These are phyloP conservation scores for Xylogone sp. DNA, from an alignment of 2,329 filamentous ascomycete genomes.

Conservation along the genomic window DNA sequence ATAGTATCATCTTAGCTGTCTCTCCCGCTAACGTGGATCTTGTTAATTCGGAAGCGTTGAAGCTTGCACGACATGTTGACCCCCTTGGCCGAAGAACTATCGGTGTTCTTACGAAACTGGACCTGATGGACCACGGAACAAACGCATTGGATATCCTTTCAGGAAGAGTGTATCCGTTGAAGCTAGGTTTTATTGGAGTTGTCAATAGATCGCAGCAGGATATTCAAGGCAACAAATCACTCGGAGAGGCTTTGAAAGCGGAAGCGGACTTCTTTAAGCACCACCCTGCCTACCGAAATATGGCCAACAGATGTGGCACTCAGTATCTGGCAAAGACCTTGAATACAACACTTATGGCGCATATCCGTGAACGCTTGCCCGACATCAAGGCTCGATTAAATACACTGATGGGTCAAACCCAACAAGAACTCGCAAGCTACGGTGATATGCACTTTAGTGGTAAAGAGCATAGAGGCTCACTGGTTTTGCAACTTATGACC, in stretches of 20 bases:
- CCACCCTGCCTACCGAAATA: conserved; percentile 95
- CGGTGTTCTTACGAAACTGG: conserved; percentile 93
- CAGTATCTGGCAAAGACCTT: conserved; percentile 92
- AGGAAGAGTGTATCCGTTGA: conserved; percentile 91
- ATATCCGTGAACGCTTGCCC: conserved; percentile 91
- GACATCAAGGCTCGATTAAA: conserved; percentile 98
- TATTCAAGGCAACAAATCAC: conserved; percentile 92
- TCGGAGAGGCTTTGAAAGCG: conserved; percentile 83
- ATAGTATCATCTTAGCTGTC: conserved; percentile 95
- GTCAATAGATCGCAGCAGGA: conserved; percentile 98
- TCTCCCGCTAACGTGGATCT: conserved; percentile 97
- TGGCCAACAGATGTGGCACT: conserved; percentile 88
- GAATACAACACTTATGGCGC: conserved; percentile 91
- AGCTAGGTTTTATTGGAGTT: conserved; percentile 95
- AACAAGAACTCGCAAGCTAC: conserved; percentile 96
- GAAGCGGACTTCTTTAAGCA: conserved; percentile 96
- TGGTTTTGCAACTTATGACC: conserved; percentile 97
- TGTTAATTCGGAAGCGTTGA: conserved; percentile 96
- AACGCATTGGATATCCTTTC: conserved; percentile 98
- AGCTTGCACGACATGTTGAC: conserved; percentile 95
- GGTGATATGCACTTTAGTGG: conserved; percentile 97
- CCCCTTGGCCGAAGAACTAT: conserved; percentile 92
- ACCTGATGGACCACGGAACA: conserved; percentile 98
- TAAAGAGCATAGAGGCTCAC: conserved; percentile 90
- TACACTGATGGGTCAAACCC: conserved; percentile 98